Base-by-base conservation (phyloP, 108 stramenopile species). In the Skeletonema costatum region DNA sequence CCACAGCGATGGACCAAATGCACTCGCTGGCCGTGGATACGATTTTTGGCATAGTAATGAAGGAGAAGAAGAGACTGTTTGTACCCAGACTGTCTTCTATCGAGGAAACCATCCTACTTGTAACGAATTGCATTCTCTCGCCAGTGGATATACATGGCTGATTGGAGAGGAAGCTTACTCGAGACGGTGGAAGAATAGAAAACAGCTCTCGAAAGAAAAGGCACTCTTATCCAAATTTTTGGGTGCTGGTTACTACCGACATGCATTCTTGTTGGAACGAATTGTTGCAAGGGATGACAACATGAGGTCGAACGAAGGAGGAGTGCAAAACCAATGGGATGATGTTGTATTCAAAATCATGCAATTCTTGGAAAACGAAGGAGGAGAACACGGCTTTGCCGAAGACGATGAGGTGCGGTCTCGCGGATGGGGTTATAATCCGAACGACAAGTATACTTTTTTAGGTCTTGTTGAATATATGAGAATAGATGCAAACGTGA, bases 401-500 rank as follows among this genome's bases (percentile, higher is more conserved):
- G 68, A 64, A 39, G 73, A 80, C 56, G 79, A 74, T 65, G 58
- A 66, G 56, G 64, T 70, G 7, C 50, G 10, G 25, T 9, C 39
- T 38, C 66, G 29, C 5, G 74, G 80, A 25, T 81, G 68, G 70
- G 74, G 42, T 31, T 81, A 60, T 29, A 70, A 81, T 60, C 68
- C 80, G n/a, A 17, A 32, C 2, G 80, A 81, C 32, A 70, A 75
- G 36, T 81, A 81, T 56, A 53, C 58, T 12, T 80, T 62, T 38
- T 30, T 59, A 38, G 64, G 78, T 12, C 60, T 61, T 32, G 60
- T 68, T 33, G 86, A 89, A 66, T 73, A 78, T 59, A 89, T 77
- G 61, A 78, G 91, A 16, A 90, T 84, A 80, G 94, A 96, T 80
- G 90, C 92, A 33, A 76, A 92, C 69, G 86, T 92, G 10, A 88